phyloP scores from a whole-genome alignment of 768 basidiomycete species.

The Leucosporidium scottii region DNA sequence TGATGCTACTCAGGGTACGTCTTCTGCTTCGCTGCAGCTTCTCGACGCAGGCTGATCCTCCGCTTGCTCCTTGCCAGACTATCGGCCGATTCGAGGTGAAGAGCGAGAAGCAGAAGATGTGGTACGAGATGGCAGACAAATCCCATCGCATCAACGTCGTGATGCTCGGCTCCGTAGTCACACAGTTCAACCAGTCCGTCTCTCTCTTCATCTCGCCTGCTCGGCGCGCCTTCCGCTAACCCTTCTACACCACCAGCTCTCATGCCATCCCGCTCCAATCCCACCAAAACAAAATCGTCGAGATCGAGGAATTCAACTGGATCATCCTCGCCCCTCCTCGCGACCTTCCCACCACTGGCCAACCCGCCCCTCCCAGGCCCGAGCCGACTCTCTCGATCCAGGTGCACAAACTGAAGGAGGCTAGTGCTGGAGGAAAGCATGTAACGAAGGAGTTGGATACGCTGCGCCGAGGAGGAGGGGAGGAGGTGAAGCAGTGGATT shows the following conservation, averaged over 20 bases:
- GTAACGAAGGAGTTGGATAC: background rate
- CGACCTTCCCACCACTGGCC: background rate
- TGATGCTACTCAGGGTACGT: conserved; percentile 1
- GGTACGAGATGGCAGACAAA: conserved; percentile 11
- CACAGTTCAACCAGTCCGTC: background rate
- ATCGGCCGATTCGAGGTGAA: background rate
- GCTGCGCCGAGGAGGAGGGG: background rate
- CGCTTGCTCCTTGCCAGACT: background rate
- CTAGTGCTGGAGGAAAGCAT: background rate
- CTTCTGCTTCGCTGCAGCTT: too few relatives aligned
- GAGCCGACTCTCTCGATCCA: background rate
- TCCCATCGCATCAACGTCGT: conserved; percentile 8
- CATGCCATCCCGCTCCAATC: background rate
- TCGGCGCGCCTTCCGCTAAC: background rate
- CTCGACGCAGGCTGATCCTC: background rate
- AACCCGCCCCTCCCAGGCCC: background rate
- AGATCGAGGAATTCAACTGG: background rate
- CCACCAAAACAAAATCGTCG: background rate
- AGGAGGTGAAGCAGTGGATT: background rate
- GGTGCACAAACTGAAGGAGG: background rate
- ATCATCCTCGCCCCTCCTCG: background rate
- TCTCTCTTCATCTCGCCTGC: background rate
- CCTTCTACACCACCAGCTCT: background rate
- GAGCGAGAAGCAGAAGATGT: background rate
- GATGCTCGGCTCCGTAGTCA: background rate